Conservation (phyloP, 495 filamentous ascomycete genomes). For the Aspergillus affinis region DNA sequence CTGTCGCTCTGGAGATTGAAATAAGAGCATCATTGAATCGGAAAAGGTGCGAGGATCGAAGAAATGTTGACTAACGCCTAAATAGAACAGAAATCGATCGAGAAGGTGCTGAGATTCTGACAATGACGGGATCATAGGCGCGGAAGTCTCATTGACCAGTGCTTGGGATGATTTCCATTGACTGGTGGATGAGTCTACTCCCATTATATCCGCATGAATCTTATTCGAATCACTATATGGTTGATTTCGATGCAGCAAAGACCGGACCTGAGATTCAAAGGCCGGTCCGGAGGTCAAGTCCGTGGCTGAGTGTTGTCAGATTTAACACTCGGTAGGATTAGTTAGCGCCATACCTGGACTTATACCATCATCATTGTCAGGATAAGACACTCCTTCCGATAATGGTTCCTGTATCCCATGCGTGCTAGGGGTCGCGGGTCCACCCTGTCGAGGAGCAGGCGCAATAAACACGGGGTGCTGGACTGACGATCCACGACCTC, state of each 20-base stretch:
- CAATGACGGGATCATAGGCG: conserved; percentile 14
- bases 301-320: conserved; percentile 13
- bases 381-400: conserved; percentile 1
- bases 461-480: neutral
- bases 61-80: conserved; percentile 27
- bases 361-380: conserved; percentile 11
- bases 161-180: conserved; percentile 13
- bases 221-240: neutral
- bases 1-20: conserved; percentile 13
- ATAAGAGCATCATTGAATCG: conserved; percentile 20
- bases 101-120: conserved; percentile 24
- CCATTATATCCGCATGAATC: neutral
- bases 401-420: neutral
- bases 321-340: neutral
- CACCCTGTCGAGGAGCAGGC: neutral
- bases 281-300: conserved; percentile 25
- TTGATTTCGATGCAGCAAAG: conserved; percentile 16
- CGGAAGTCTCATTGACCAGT: conserved; percentile 10
- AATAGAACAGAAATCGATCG: conserved; percentile 27
- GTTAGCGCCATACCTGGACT: conserved; percentile 15
- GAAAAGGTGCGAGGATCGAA: conserved; percentile 25
- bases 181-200: neutral
- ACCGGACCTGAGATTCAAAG: conserved; percentile 27
- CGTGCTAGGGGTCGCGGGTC: neutral
- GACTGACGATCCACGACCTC: neutral